Evolutionary conservation across 2,329 filamentous ascomycete genomes (phyloP).

Genomic region (Aspergillus sp.): DNA sequence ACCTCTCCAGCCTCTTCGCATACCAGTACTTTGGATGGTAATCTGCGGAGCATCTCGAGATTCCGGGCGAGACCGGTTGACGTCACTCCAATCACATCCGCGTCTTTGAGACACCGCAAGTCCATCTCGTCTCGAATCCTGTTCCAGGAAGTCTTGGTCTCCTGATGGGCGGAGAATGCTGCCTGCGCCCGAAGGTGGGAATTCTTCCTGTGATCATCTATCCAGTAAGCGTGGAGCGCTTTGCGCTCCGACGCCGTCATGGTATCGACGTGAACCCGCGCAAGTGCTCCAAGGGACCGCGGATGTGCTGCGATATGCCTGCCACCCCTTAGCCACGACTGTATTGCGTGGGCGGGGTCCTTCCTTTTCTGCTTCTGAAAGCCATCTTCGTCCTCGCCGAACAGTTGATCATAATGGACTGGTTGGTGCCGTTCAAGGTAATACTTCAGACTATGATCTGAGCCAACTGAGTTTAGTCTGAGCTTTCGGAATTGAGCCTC

Average conservation of each 20-base stretch:
- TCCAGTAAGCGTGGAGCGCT: constrained; percentile 37
- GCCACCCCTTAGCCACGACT: constrained; percentile 28
- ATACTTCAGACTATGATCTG: background rate
- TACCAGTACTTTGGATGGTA: constrained; percentile 47
- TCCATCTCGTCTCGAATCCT: constrained; percentile 31
- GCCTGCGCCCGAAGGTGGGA: constrained; percentile 3
- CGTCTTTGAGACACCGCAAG: constrained; percentile 37
- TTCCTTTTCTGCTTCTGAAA: background rate
- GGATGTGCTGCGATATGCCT: constrained; percentile 7
- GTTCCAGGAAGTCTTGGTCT: constrained; percentile 22
- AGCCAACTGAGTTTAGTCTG: background rate
- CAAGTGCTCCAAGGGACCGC: constrained; percentile 16
- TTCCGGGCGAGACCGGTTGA: constrained; percentile 57
- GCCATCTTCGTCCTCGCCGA: constrained; percentile 7
- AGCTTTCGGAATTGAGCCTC: constrained; percentile 5
- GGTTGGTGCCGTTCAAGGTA: background rate
- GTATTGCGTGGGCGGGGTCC: constrained; percentile 15
- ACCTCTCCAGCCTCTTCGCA: constrained; percentile 53
- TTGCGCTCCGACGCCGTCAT: constrained; percentile 32
- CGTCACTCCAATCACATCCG: constrained; percentile 59
- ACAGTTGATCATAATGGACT: constrained; percentile 7
- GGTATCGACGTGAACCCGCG: constrained; percentile 15
- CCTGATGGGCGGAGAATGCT: constrained; percentile 8
- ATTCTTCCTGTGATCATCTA: constrained; percentile 17
- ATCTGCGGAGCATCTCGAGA: constrained; percentile 49